Conservation (phyloP, 129 eudicot species). For the Chrysanthemum lavandulifolium region DNA sequence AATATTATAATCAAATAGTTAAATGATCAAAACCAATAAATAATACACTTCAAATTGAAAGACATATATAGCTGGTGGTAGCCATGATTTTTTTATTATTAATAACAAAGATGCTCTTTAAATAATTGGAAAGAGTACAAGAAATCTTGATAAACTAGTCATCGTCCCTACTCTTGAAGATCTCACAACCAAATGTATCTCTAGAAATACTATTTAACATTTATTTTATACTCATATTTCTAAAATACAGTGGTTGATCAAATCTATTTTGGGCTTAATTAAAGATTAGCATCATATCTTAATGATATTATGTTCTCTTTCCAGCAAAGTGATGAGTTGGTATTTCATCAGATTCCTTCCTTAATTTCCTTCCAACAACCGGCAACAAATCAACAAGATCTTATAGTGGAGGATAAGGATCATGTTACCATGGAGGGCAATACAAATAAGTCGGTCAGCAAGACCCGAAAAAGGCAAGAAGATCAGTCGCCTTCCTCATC, state of each 20-base stretch:
- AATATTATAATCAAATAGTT: slow-evolving; percentile 2
- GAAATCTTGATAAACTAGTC: slow-evolving; percentile 28
- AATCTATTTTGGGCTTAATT: slow-evolving; percentile 29
- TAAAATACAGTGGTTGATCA: slow-evolving; percentile 26
- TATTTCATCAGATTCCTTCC: slow-evolving; percentile 32
- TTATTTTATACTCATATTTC: slow-evolving; percentile 17
- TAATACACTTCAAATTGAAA: background rate
- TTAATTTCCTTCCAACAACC: slow-evolving; percentile 31
- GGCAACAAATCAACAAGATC: slow-evolving; percentile 36
- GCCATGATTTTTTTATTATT: background rate
- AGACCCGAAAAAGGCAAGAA: slow-evolving; percentile 26
- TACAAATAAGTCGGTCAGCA: slow-evolving; percentile 6
- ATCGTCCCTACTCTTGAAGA: slow-evolving; percentile 29
- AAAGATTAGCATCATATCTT: slow-evolving; percentile 10
- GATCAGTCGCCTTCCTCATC: slow-evolving; percentile 24
- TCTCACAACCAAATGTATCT: slow-evolving; percentile 22
- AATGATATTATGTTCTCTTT: slow-evolving; percentile 42
- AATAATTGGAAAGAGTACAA: slow-evolving; percentile 15
- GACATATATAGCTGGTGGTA: slow-evolving; percentile 8
- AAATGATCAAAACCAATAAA: slow-evolving; percentile 7
- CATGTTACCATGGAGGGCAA: slow-evolving; percentile 27
- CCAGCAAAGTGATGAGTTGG: slow-evolving; percentile 42
- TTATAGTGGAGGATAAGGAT: slow-evolving; percentile 13
- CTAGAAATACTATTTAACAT: slow-evolving; percentile 11
- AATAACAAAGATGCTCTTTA: background rate